A percentile compares a stretch with the other conserved stretches of the same genome.
phyloP scores from a whole-genome alignment of 1,284 basidiomycete species.

The Puccinia novopanici region DNA sequence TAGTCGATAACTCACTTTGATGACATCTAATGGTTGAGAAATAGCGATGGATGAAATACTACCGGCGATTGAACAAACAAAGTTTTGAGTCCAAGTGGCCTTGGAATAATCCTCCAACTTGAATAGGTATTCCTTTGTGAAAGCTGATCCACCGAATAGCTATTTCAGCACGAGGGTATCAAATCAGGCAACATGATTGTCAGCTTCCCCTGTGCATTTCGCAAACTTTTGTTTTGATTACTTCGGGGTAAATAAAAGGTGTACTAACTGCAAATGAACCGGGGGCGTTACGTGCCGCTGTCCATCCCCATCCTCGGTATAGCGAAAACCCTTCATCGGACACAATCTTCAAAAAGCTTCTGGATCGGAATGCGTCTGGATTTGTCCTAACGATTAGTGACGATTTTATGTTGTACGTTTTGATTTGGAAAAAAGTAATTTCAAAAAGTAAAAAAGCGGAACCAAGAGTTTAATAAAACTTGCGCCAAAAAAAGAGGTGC shows the following conservation, averaged over 20 bases:
- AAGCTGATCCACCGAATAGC: constrained; percentile 91
- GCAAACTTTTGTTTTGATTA: neutral
- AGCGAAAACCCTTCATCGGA: constrained; percentile 80
- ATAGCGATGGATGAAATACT: constrained; percentile 94
- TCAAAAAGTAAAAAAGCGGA: neutral
- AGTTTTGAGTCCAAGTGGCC: constrained; percentile 87
- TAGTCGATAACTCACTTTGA: constrained; percentile 65
- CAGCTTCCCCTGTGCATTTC: neutral
- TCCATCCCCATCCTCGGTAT: constrained; percentile 99
- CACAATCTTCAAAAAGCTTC: constrained; percentile 85
- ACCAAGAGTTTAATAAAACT: neutral
- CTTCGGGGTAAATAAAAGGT: neutral
- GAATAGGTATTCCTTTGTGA: constrained; percentile 90
- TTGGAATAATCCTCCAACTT: constrained; percentile 83
- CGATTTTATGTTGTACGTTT: neutral
- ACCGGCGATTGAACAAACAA: constrained; percentile 79
- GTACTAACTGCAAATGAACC: constrained; percentile 75
- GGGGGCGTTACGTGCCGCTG: constrained; percentile 94
- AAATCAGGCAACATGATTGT: neutral
- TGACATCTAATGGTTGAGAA: constrained; percentile 89
- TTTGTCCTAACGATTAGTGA: constrained; percentile 65
- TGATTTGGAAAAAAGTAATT: neutral
- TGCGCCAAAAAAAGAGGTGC: neutral
- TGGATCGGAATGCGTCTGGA: constrained; percentile 89
- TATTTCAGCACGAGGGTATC: neutral